phyloP scores from a whole-genome alignment of 352 stramenopile species.

The Phytophthora kernoviae region DNA sequence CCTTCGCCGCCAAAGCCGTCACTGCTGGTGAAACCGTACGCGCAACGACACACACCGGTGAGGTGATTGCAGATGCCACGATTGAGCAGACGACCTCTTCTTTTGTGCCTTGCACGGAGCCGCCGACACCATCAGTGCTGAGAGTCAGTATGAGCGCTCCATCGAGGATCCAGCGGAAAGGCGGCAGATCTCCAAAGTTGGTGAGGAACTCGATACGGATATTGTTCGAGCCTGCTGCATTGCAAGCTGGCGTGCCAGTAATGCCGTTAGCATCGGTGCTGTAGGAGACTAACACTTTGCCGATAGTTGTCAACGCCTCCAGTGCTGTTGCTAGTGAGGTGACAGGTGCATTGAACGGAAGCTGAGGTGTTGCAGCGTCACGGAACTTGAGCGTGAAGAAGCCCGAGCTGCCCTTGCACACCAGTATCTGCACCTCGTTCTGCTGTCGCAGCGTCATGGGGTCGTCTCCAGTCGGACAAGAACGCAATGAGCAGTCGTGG shows the following conservation, averaged over 20 bases:
- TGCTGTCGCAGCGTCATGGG: constrained; percentile 72
- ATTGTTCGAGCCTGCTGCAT: constrained; percentile 45
- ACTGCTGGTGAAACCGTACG: constrained; percentile 80
- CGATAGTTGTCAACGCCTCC: constrained; percentile 50
- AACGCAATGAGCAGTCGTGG: constrained; percentile 87
- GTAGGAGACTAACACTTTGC: constrained; percentile 54
- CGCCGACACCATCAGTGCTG: constrained; percentile 44
- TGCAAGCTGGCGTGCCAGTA: constrained; percentile 39
- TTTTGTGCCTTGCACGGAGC: constrained; percentile 64
- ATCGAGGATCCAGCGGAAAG: constrained; percentile 69
- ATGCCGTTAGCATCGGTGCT: constrained; percentile 28
- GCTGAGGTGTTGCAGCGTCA: constrained; percentile 61
- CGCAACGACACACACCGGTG: constrained; percentile 65
- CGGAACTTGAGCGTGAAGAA: constrained; percentile 78
- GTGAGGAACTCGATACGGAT: constrained; percentile 72
- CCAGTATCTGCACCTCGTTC: constrained; percentile 83
- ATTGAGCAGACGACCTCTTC: constrained; percentile 67
- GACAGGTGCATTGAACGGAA: constrained; percentile 47
- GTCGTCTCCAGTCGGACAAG: constrained; percentile 91
- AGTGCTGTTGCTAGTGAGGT: constrained; percentile 38
- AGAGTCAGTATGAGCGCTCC: constrained; percentile 59
- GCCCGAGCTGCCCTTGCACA: constrained; percentile 62
- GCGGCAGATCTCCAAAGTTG: constrained; percentile 68
- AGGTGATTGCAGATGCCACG: constrained; percentile 54
- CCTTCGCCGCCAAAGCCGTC: constrained; percentile 83